These are phyloP conservation scores for Thielaviopsis populi DNA, from an alignment of 2,329 filamentous ascomycete species.

Conservation along the genomic window DNA sequence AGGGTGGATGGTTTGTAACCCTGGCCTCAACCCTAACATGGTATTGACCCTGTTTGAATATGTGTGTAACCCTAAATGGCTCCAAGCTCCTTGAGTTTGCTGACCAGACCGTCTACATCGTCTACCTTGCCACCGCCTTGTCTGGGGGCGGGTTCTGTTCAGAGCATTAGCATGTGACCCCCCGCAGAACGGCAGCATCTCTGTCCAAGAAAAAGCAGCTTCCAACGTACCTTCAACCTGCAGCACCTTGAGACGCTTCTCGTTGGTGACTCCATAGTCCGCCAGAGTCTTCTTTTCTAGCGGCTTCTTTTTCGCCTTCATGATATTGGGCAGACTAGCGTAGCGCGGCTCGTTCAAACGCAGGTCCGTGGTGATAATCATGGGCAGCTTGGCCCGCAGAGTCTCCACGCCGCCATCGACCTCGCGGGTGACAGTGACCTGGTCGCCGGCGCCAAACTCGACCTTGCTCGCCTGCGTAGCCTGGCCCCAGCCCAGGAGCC, in stretches of 20 bases:
- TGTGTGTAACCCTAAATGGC: constrained; percentile 46
- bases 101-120: constrained; percentile 86
- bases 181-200: constrained; percentile 7
- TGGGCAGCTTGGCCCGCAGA: constrained; percentile 66
- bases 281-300: constrained; percentile 77
- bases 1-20: neutral
- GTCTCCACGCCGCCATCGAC: constrained; percentile 94
- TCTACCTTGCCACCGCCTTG: constrained; percentile 95
- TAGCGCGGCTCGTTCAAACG: constrained; percentile 90
- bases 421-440: constrained; percentile 68
- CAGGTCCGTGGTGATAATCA: constrained; percentile 91
- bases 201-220: neutral
- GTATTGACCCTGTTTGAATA: neutral
- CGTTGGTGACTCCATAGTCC: constrained; percentile 65
- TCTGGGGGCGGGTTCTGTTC: constrained; percentile 62
- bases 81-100: constrained; percentile 90
- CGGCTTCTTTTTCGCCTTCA: constrained; percentile 99
- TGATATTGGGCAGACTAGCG: constrained; percentile 91
- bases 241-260: constrained; percentile 68
- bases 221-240: constrained; percentile 61
- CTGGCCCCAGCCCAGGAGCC: constrained; percentile 80
- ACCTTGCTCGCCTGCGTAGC: constrained; percentile 86
- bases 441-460: constrained; percentile 54
- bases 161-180: constrained; percentile 12
- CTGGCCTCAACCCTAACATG: neutral